phyloP scores from a whole-genome alignment of 2,329 filamentous ascomycete species.

The Alternaria angustiovoidea region DNA sequence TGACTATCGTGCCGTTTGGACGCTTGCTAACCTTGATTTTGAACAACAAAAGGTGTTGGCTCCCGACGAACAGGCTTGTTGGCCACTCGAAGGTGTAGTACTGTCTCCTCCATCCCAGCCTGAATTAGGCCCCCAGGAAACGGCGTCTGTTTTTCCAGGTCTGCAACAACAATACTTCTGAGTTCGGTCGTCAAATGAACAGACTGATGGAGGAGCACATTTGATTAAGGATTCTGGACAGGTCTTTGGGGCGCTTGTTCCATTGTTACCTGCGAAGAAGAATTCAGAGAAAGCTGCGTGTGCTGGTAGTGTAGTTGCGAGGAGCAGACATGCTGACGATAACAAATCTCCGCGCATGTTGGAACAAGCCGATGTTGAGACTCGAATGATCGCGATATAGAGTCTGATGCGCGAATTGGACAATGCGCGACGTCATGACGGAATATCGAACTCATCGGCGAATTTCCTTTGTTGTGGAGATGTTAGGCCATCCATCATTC shows the following conservation, averaged over 20 bases:
- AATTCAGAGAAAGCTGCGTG: constrained; percentile 23
- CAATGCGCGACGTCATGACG: neutral
- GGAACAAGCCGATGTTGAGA: neutral
- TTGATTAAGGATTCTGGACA: constrained; percentile 17
- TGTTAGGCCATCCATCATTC: neutral
- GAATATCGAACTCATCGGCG: neutral
- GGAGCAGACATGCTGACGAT: neutral
- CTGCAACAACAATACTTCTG: constrained; percentile 33
- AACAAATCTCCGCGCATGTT: neutral
- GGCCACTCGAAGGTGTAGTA: constrained; percentile 10
- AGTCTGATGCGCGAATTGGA: neutral
- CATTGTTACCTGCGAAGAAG: constrained; percentile 21
- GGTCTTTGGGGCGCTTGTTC: neutral
- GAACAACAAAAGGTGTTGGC: constrained; percentile 30
- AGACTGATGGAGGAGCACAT: constrained; percentile 24
- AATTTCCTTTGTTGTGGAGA: neutral
- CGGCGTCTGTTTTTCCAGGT: constrained; percentile 16
- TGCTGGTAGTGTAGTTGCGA: neutral
- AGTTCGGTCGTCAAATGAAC: constrained; percentile 22
- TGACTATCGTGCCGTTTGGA: neutral
- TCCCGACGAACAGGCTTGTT: constrained; percentile 15
- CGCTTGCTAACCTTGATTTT: constrained; percentile 9
- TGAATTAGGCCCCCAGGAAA: constrained; percentile 25
- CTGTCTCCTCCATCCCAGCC: constrained; percentile 16
- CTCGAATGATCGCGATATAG: neutral